These are phyloP conservation scores for Lichtheimia ramosa DNA, from an alignment of 371 early-diverging fungal species.

Conservation along the genomic window DNA sequence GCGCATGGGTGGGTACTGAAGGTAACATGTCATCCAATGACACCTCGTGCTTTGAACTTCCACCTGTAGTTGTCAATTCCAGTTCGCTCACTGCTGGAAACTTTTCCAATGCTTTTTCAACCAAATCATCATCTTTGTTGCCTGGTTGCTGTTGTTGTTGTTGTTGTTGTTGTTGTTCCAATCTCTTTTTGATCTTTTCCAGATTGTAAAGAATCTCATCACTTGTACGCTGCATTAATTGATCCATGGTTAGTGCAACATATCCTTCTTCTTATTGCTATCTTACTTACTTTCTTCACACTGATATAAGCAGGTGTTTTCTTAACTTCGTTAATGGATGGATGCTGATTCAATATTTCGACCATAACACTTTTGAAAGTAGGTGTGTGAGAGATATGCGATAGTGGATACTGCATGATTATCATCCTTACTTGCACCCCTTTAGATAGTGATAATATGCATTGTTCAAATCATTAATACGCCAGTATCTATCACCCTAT, in stretches of 20 bases:
- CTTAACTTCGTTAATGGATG: conserved; percentile 36
- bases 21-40: conserved; percentile 23
- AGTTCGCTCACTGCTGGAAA: conserved; percentile 10
- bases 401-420: background rate
- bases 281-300: conserved; percentile 35
- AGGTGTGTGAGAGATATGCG: background rate
- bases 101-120: conserved; percentile 6
- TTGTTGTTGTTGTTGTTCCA: conserved; percentile 19
- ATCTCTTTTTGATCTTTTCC: conserved; percentile 13
- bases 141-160: conserved; percentile 4
- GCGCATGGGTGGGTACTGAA: conserved; percentile 22
- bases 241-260: conserved; percentile 16
- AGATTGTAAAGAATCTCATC: conserved; percentile 24
- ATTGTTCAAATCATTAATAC: conserved; percentile 36
- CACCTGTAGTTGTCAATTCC: background rate
- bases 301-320: conserved; percentile 39
- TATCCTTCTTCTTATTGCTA: conserved; percentile 8
- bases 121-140: conserved; percentile 1
- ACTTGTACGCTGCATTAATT: conserved; percentile 24
- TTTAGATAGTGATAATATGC: conserved; percentile 49
- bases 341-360: conserved; percentile 50
- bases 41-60: background rate
- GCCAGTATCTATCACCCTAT: conserved; percentile 34
- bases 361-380: conserved; percentile 46
- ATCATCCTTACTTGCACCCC: conserved; percentile 40